phyloP scores from a whole-genome alignment of 2,329 filamentous ascomycete genomes.

The Fusarium virguliforme region DNA sequence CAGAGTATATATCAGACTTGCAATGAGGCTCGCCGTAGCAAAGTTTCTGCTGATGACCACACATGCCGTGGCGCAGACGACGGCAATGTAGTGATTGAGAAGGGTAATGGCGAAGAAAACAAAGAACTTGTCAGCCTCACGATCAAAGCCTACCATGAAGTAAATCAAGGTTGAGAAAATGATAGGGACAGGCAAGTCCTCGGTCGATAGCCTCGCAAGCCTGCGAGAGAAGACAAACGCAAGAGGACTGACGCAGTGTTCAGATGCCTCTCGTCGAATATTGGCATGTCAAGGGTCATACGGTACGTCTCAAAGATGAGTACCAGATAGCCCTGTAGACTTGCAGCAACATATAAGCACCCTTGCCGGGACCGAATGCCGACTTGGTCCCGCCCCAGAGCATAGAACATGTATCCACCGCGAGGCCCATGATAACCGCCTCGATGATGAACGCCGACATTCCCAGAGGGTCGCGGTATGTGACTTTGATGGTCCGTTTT shows the following conservation, averaged over 20 bases:
- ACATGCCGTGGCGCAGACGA: constrained; percentile 79
- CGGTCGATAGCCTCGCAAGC: constrained; percentile 77
- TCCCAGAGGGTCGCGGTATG: constrained; percentile 83
- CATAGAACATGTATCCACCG: constrained; percentile 81
- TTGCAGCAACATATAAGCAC: constrained; percentile 79
- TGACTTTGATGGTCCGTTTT: constrained; percentile 78
- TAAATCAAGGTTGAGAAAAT: constrained; percentile 81
- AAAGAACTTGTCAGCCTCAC: constrained; percentile 76
- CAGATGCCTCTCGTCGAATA: constrained; percentile 83
- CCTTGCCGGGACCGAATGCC: constrained; percentile 83
- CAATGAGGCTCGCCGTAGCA: constrained; percentile 79
- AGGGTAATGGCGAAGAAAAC: constrained; percentile 79
- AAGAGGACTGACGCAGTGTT: constrained; percentile 79
- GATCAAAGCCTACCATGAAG: constrained; percentile 83
- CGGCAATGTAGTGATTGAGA: constrained; percentile 80
- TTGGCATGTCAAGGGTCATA: constrained; percentile 80
- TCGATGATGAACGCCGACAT: constrained; percentile 80
- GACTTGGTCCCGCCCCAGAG: constrained; percentile 75
- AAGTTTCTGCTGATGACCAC: constrained; percentile 78
- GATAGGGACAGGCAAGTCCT: constrained; percentile 81
- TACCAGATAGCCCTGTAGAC: constrained; percentile 82
- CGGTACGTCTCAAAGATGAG: constrained; percentile 84
- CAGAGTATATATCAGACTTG: constrained; percentile 80
- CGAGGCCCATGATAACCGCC: constrained; percentile 78
- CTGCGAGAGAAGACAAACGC: constrained; percentile 80